These are phyloP conservation scores for Diaporthe helianthi DNA, from an alignment of 2,329 filamentous ascomycete genomes.

Conservation along the genomic window DNA sequence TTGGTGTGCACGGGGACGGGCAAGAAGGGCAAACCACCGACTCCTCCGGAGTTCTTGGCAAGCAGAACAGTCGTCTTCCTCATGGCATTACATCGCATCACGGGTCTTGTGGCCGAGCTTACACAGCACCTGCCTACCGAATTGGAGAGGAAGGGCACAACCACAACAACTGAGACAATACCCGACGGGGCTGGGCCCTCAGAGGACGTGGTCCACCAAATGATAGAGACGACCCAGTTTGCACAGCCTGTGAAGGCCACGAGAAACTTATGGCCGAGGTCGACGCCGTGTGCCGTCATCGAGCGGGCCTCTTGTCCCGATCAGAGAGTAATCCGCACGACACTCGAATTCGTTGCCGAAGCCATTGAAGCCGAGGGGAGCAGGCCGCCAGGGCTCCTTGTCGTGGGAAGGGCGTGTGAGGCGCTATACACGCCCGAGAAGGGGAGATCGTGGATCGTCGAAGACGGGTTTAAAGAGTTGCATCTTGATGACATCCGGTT, in stretches of 20 bases:
- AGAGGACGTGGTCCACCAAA: constrained; percentile 24
- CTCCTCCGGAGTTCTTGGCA: constrained; percentile 79
- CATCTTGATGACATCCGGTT: constrained; percentile 51
- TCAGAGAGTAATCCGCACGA: constrained; percentile 90
- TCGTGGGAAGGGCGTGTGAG: constrained; percentile 84
- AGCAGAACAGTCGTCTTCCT: constrained; percentile 89
- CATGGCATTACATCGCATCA: constrained; percentile 91
- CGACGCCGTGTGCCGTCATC: constrained; percentile 90
- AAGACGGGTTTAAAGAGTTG: constrained; percentile 83
- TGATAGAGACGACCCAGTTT: constrained; percentile 20
- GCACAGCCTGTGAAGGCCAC: constrained; percentile 10
- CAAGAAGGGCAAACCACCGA: constrained; percentile 81
- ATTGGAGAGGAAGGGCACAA: constrained; percentile 39
- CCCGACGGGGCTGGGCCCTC: neutral
- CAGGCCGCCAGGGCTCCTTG: constrained; percentile 84
- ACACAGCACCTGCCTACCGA: constrained; percentile 52
- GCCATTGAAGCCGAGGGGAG: constrained; percentile 91
- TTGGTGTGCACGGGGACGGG: constrained; percentile 97
- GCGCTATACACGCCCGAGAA: constrained; percentile 68
- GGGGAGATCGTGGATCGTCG: constrained; percentile 78
- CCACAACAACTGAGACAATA: constrained; percentile 10
- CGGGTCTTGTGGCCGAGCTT: constrained; percentile 75
- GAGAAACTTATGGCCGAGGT: constrained; percentile 70
- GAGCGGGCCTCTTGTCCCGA: constrained; percentile 94
- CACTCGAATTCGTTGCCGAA: constrained; percentile 76